These are phyloP conservation scores for Arthromyces matolae DNA, from an alignment of 768 basidiomycete species.

Conservation along the genomic window DNA sequence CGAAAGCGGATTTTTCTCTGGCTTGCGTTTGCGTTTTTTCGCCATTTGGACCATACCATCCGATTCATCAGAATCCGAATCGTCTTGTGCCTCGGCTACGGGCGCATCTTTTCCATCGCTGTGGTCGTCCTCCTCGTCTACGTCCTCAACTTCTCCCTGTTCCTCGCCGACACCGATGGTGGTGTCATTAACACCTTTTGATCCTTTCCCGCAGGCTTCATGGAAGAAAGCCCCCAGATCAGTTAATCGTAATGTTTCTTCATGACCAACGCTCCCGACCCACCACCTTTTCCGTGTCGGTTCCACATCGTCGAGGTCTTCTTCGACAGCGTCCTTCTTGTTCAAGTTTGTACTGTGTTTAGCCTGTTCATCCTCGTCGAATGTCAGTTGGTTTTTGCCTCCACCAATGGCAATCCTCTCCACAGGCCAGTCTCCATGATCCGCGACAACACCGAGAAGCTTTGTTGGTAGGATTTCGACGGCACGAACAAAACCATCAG, in stretches of 20 bases:
- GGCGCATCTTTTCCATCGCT: conserved; percentile 21
- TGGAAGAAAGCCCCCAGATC: conserved; percentile 75
- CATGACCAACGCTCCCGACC: conserved; percentile 92
- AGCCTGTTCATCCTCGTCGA: conserved; percentile 21
- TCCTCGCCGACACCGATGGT: conserved; percentile 10
- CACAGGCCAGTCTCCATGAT: conserved; percentile 90
- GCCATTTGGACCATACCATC: conserved; percentile 28
- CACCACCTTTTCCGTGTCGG: conserved; percentile 50
- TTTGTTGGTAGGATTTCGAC: conserved; percentile 87
- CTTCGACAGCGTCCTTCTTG: conserved; percentile 9
- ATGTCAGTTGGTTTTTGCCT: conserved; percentile 30
- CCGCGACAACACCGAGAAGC: conserved; percentile 83
- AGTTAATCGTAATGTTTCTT: conserved; percentile 80
- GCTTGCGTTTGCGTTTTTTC: conserved; percentile 56
- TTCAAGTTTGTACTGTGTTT: conserved; percentile 7
- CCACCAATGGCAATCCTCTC: conserved; percentile 73
- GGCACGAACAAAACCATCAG: conserved; percentile 86
- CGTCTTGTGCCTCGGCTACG: conserved; percentile 24
- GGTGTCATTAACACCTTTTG: background rate
- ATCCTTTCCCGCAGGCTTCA: conserved; percentile 13
- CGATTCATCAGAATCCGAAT: conserved; percentile 18
- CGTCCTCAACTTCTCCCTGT: conserved; percentile 34
- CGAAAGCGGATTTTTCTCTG: conserved; percentile 45
- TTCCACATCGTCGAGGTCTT: conserved; percentile 17
- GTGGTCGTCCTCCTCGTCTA: conserved; percentile 22